Percentiles rank a stretch among this genome's conserved stretches.
Evolutionary conservation across 176 grass and related monocot genomes (phyloP).

Genomic region (Hyparrhenia diplandra): DNA sequence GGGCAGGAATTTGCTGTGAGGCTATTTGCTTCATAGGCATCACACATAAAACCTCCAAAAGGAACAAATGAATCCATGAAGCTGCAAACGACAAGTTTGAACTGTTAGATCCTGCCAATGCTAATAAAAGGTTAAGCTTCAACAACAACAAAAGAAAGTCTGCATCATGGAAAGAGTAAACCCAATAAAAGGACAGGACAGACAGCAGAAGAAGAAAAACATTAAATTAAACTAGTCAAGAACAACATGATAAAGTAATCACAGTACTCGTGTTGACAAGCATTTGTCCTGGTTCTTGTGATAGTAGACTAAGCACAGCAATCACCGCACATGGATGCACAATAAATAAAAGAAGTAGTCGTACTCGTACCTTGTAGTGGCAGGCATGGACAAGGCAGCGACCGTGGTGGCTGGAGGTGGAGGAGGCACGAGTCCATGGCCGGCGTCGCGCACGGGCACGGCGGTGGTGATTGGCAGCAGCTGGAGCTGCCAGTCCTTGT

Average conservation of each 20-base stretch:
- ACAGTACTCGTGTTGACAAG: not conserved
- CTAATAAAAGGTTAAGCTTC: no score
- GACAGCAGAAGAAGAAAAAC: not conserved
- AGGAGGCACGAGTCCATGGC: not conserved
- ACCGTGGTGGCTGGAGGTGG: not conserved
- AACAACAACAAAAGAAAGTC: not conserved
- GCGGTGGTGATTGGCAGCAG: slow-evolving; percentile 82
- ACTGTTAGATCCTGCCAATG: slow-evolving; percentile 1
- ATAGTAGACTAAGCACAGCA: slow-evolving; percentile 12
- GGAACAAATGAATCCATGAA: slow-evolving; percentile 50
- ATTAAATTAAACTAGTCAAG: slow-evolving; percentile 18
- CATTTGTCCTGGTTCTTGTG: not conserved
- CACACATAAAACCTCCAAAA: slow-evolving; percentile 52
- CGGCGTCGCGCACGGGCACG: slow-evolving; percentile 18
- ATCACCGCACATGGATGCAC: not conserved
- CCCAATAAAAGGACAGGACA: not conserved
- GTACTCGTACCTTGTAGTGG: no score
- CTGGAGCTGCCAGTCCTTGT: slow-evolving; percentile 96
- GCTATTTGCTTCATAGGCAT: slow-evolving; percentile 34
- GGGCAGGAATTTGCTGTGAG: slow-evolving; percentile 31
- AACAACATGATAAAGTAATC: not conserved
- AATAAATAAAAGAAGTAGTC: no score
- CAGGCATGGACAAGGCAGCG: slow-evolving; percentile 36
- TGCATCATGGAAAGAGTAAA: not conserved
- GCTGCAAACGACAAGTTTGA: slow-evolving; percentile 33